phyloP scores from a whole-genome alignment of 352 stramenopile species.

The Globisporangium okanoganense region DNA sequence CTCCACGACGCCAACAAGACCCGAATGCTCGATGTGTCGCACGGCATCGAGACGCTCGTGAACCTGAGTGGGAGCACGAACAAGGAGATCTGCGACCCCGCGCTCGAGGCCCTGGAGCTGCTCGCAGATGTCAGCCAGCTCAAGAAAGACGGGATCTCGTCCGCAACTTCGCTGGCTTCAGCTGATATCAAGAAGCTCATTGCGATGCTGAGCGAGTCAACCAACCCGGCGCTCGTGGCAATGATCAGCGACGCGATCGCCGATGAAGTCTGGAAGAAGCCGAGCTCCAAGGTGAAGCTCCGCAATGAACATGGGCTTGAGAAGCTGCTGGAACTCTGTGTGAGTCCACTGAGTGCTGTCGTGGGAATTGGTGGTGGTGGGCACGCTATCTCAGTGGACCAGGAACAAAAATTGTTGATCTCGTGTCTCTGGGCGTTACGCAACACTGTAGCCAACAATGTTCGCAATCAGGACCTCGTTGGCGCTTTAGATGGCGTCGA shows the following conservation, averaged over 20 bases:
- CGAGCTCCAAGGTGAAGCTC: conserved; percentile 51
- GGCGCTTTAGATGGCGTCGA: conserved; percentile 47
- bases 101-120: conserved; percentile 68
- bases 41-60: conserved; percentile 76
- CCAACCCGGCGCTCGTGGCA: conserved; percentile 51
- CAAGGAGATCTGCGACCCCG: conserved; percentile 58
- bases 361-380: background rate
- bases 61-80: conserved; percentile 64
- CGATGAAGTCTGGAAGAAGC: conserved; percentile 67
- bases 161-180: conserved; percentile 26
- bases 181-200: conserved; percentile 71
- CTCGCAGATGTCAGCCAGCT: conserved; percentile 64
- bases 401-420: conserved; percentile 31
- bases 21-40: conserved; percentile 58
- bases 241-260: conserved; percentile 77
- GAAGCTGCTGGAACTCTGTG: conserved; percentile 49
- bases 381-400: conserved; percentile 10
- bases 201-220: conserved; percentile 45
- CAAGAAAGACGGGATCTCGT: conserved; percentile 32
- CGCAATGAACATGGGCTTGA: conserved; percentile 68
- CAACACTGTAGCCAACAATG: conserved; percentile 54
- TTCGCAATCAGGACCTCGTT: conserved; percentile 59
- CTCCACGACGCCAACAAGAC: conserved; percentile 85
- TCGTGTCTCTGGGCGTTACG: conserved; percentile 69
- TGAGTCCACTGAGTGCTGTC: conserved; percentile 17